Conservation (phyloP, 306 rosid genomes). For the Dalbergia cochinchinensis region DNA sequence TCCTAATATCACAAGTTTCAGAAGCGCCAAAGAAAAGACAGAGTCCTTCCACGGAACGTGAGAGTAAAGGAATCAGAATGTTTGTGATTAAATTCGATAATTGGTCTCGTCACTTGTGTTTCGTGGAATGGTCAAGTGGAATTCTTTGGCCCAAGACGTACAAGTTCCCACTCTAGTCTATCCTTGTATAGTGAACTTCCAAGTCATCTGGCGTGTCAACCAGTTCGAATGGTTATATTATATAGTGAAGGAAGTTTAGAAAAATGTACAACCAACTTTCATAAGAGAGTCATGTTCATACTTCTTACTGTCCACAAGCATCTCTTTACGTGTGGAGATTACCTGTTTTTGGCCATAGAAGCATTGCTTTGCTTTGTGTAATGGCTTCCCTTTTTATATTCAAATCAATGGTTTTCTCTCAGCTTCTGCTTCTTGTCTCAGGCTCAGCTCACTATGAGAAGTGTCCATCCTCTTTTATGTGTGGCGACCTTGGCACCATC, state of each 20-base stretch:
- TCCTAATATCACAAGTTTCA: too few relatives aligned
- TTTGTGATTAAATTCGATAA: not conserved
- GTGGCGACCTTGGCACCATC: constrained; percentile 20
- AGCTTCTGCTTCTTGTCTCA: constrained; percentile 10
- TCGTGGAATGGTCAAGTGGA: constrained; percentile 4
- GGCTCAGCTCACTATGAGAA: constrained; percentile 25
- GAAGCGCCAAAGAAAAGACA: too few relatives aligned
- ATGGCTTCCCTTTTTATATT: constrained; percentile 8
- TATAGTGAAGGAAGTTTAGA: not conserved
- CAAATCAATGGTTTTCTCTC: not conserved
- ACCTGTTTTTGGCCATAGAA: not conserved
- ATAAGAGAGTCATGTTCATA: not conserved
- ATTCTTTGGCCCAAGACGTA: not conserved
- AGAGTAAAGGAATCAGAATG: not conserved
- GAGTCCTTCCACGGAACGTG: too few relatives aligned
- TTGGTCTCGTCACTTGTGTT: not conserved
- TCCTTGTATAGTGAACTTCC: not conserved
- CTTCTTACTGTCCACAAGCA: not conserved
- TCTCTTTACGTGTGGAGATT: too few relatives aligned
- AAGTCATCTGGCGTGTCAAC: constrained; percentile 31
- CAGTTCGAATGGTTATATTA: constrained; percentile 1
- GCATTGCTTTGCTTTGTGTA: not conserved
- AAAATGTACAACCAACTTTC: not conserved
- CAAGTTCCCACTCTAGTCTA: not conserved
- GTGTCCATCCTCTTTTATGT: constrained; percentile 36